Conservation (phyloP, 73 alveolate species). For the Uronychia setigera region DNA sequence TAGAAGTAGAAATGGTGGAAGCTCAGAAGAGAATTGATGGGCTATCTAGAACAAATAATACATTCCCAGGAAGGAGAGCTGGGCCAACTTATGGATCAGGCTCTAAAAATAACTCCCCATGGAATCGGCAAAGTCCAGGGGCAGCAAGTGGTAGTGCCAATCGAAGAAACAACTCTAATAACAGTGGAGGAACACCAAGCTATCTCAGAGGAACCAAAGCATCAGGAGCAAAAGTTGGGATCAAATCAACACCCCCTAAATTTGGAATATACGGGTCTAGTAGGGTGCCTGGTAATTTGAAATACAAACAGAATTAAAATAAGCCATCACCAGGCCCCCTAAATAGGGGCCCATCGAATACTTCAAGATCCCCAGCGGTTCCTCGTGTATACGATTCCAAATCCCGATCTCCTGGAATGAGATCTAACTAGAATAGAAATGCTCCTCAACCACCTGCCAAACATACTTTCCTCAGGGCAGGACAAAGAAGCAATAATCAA, state of each 20-base stretch:
- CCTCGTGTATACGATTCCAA: neutral
- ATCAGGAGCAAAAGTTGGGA: neutral
- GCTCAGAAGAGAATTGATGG: slow-evolving; percentile 39
- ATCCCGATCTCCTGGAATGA: neutral
- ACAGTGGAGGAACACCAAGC: neutral
- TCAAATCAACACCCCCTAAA: neutral
- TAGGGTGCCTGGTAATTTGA: neutral
- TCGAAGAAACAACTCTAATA: neutral
- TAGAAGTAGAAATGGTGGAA: slow-evolving; percentile 42
- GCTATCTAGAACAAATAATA: neutral
- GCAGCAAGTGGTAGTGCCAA: neutral
- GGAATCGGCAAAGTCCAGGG: neutral
- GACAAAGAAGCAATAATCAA: too few species aligned
- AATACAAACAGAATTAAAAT: neutral
- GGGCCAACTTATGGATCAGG: too few species aligned
- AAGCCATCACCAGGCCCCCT: neutral
- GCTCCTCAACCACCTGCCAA: neutral
- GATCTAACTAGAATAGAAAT: neutral
- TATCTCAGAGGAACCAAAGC: neutral
- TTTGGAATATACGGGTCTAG: neutral
- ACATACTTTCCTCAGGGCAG: neutral
- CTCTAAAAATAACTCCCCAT: neutral
- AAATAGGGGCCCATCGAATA: neutral
- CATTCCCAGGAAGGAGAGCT: neutral
- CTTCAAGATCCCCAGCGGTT: neutral